phyloP scores from a whole-genome alignment of 2,329 filamentous ascomycete genomes.

The Lecanicillium sp. region DNA sequence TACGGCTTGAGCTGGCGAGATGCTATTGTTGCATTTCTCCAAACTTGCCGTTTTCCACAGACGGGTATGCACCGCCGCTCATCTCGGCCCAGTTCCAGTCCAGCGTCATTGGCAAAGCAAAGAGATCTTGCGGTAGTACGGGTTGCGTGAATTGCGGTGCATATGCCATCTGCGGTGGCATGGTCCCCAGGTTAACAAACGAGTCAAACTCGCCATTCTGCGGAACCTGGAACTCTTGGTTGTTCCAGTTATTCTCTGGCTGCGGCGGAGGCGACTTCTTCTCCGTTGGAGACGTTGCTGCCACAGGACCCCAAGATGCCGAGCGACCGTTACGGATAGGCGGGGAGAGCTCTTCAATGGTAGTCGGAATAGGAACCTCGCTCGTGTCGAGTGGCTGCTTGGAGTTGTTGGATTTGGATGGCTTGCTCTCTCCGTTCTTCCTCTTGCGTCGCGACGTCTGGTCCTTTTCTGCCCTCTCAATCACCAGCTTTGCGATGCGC shows the following conservation, averaged over 20 bases:
- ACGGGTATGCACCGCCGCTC: constrained; percentile 56
- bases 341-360: constrained; percentile 20
- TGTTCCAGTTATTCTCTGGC: not conserved
- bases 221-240: constrained; percentile 13
- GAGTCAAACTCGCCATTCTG: constrained; percentile 33
- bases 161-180: constrained; percentile 20
- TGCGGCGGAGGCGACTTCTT: constrained; percentile 3
- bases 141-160: constrained; percentile 62
- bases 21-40: constrained; percentile 17
- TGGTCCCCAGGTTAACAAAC: constrained; percentile 36
- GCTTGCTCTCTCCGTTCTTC: constrained; percentile 45
- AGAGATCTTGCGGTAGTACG: constrained; percentile 85
- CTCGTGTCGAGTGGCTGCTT: constrained; percentile 6
- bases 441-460: constrained; percentile 73
- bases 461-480: constrained; percentile 88
- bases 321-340: constrained; percentile 15
- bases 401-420: constrained; percentile 3
- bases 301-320: constrained; percentile 15
- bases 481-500: constrained; percentile 80
- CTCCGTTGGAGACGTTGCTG: constrained; percentile 9
- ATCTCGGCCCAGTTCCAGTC: constrained; percentile 79
- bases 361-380: constrained; percentile 8
- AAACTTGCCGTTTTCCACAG: constrained; percentile 55
- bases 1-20: too few species aligned
- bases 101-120: constrained; percentile 91